Evolutionary conservation across 805 yeast species (phyloP), one percentile per base, ranked within the genome.

Genomic region (Cyberlindnera euphorbiae): DNA sequence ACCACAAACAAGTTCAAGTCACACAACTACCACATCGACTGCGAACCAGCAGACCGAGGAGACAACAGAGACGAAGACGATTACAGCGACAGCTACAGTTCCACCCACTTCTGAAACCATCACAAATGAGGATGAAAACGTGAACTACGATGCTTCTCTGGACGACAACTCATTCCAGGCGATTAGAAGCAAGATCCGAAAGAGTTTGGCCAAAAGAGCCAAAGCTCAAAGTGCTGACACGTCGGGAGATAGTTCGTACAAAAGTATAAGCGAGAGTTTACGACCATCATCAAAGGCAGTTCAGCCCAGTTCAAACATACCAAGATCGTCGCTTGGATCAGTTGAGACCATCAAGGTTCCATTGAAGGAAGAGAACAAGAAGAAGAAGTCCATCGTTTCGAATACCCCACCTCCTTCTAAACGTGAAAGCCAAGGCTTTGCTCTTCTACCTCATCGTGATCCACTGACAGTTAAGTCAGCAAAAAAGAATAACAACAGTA

Each of bases 161-260:
- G 70, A 67, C 28, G 64, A 62, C 28, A 45, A 35, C 11, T 70
- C 75, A 7, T 69, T 69, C 41, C 69, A 67, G 39, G 71, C 71
- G 0, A 69, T 69, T n/a, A 62, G 69, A 40, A 60, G 63, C 5
- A 68, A 72, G 2, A 67, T 70, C 8, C 47, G 73, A 19, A 70
- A 67, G 41, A 67, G 72, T 35, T 60, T 67, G 7, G 66, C 71
- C 0, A 63, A 60, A 21, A 65, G 62, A 28, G 35, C 44, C 9
- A 28, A 31, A 6, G 21, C 49, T 11, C 45, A 36, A 8, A 47
- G 30, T 8, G 17, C 36, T 8, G 14, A 33, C 17, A 30, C 32
- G 5, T 42, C 41, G 11, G 23, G 37, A 12, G 48, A 47, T 4
- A 39, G 38, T 21, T 49, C 58, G 11, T 45, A 42, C 36, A 50